Base-by-base conservation (phyloP, 1,139 yeast genomes). In the Yamadazyma pseudoaaseri region DNA sequence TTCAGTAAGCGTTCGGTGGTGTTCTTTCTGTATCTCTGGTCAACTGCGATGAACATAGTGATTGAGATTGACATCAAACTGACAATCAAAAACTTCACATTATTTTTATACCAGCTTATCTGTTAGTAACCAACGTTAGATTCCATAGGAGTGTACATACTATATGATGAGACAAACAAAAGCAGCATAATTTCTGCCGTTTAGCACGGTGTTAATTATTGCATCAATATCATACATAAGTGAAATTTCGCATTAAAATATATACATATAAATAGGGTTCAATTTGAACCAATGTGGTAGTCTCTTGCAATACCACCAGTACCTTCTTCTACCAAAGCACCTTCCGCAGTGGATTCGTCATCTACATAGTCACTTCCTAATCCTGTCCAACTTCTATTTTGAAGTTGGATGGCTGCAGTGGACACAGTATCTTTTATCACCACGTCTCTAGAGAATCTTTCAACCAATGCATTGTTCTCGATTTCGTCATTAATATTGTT, bases 261-360 rank as follows among this genome's bases (percentile, higher is more conserved):
- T 22, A 10, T 22, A 22, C 25, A 22, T 22, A 22, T 22, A 22
- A 22, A 22, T 22, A 22, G 7, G n/a, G 25, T 7, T 22, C 25
- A 22, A 11, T 22, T 11, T 8, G 25, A 6, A n/a, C 13, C 25
- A 9, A 8, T 9, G 12, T 22, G 12, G 49, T 92, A 92, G 4
- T 94, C 95, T 47, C 97, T 70, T 1, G 98, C 98, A 37, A 90
- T 76, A 24, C 98, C 98, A 2, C 75, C 70, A 30, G 82, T 69
- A 2, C 98, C 98, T 45, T 82, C 80, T 52, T 87, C 95, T 1
- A 86, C 73, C 1, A 69, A 55, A 0, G 97, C 89, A 18, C 92
- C 95, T 13, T 70, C 73, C 29, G 70, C 77, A 27, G 52, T 60
- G 1, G 58, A 66, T 30, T 54, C 57, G n/a, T 49, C 55, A 4